Conservation (phyloP, 1,284 basidiomycete genomes). For the Schizopora paradoxa region DNA sequence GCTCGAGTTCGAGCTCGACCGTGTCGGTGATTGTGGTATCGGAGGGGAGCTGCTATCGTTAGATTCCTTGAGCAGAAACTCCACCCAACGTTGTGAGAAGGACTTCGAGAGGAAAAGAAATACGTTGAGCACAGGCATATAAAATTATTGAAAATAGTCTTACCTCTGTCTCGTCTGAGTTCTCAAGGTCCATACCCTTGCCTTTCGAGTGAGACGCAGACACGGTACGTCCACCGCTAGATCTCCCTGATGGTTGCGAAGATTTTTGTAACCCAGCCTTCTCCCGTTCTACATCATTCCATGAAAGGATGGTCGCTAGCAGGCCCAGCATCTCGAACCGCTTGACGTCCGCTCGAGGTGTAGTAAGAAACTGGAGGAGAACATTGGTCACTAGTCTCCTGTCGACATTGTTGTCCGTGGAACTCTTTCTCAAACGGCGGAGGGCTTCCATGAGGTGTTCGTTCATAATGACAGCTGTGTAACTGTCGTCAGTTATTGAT, state of each 20-base stretch:
- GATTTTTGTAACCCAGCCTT: slow-evolving; percentile 75
- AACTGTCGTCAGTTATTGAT: slow-evolving; percentile 10
- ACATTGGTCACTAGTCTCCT: slow-evolving; percentile 93
- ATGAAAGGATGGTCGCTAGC: slow-evolving; percentile 83
- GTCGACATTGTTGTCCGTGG: slow-evolving; percentile 88
- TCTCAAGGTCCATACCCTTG: slow-evolving; percentile 54
- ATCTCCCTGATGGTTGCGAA: slow-evolving; percentile 17
- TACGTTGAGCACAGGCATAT: not conserved
- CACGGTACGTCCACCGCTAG: slow-evolving; percentile 21
- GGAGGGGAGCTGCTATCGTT: slow-evolving; percentile 48
- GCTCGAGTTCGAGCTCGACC: slow-evolving; percentile 37
- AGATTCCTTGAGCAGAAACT: slow-evolving; percentile 90
- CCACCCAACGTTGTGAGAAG: slow-evolving; percentile 92
- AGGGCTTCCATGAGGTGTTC: slow-evolving; percentile 97
- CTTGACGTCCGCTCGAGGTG: slow-evolving; percentile 88
- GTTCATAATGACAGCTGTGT: slow-evolving; percentile 86
- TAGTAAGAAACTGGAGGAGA: slow-evolving; percentile 86
- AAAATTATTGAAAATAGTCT: slow-evolving; percentile 17
- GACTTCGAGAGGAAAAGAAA: no score
- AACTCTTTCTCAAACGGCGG: slow-evolving; percentile 82
- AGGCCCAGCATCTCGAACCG: slow-evolving; percentile 95
- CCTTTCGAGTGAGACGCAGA: slow-evolving; percentile 41
- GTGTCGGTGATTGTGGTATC: slow-evolving; percentile 29
- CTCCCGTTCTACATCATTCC: slow-evolving; percentile 87
- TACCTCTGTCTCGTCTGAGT: slow-evolving; percentile 76